These are phyloP conservation scores for Amborella trichopoda DNA, from an alignment of 164 flowering plant genomes.

Conservation along the genomic window DNA sequence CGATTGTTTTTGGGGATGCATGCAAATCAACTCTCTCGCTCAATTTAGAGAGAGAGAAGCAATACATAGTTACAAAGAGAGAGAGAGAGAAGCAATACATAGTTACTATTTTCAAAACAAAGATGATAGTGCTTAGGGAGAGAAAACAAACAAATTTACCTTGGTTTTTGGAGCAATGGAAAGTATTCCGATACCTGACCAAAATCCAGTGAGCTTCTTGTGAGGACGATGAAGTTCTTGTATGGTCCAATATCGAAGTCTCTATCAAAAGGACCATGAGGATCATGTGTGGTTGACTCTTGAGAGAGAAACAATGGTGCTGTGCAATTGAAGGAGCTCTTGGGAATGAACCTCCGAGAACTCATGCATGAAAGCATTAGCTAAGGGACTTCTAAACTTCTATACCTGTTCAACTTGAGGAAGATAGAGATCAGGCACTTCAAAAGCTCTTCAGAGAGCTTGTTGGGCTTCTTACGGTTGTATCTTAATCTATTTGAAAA, in stretches of 20 bases:
- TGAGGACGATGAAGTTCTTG: conserved; percentile 7
- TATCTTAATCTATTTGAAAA: too few species aligned
- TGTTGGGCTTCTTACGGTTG: conserved; percentile 49
- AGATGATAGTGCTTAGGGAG: neutral
- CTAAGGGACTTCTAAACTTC: conserved; percentile 21
- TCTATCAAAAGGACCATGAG: too few species aligned
- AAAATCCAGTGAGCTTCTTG: conserved; percentile 21
- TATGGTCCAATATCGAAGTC: conserved; percentile 6
- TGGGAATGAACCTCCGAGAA: conserved; percentile 37
- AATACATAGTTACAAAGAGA: too few species aligned
- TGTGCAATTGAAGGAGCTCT: conserved; percentile 34
- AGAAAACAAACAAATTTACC: conserved; percentile 22
- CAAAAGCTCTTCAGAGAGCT: conserved; percentile 58
- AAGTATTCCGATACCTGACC: conserved; percentile 27
- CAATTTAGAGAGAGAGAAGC: neutral
- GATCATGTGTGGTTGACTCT: too few species aligned
- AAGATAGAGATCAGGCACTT: conserved; percentile 61
- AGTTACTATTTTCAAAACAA: neutral
- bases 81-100: too few species aligned
- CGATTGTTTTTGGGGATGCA: neutral
- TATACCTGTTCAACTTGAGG: conserved; percentile 36
- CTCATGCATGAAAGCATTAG: conserved; percentile 44
- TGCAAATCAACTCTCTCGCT: neutral
- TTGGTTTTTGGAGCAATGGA: conserved; percentile 29
- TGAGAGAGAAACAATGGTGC: conserved; percentile 20